These are phyloP conservation scores for Boletus pseudo-olivaceus DNA, from an alignment of 768 basidiomycete species.

Conservation along the genomic window DNA sequence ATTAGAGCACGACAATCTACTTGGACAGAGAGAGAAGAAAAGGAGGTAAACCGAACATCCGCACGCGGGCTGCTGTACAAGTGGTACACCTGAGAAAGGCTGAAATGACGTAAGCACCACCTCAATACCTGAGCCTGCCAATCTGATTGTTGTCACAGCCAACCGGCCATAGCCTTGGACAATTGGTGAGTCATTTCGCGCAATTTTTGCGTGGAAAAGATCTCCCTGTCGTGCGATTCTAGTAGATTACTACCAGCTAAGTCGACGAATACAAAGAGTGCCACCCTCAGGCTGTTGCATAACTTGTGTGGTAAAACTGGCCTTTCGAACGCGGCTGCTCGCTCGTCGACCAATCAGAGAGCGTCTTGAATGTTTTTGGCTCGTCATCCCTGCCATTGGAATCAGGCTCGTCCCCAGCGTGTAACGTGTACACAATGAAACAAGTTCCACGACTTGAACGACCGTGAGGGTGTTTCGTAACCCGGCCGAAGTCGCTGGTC, in stretches of 20 bases:
- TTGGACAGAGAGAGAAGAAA: slow-evolving; percentile 7
- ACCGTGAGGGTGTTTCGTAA: neutral
- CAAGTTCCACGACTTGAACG: neutral
- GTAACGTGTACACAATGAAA: neutral
- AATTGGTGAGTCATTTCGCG: slow-evolving; percentile 5
- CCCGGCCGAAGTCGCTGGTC: neutral
- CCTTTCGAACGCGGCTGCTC: neutral
- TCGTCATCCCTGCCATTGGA: neutral
- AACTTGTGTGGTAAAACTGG: neutral
- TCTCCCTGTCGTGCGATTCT: neutral
- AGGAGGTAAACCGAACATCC: slow-evolving; percentile 23
- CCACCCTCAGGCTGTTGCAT: neutral
- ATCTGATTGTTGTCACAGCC: slow-evolving; percentile 7
- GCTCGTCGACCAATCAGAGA: neutral
- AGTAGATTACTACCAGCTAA: neutral
- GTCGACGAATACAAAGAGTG: too few relatives aligned
- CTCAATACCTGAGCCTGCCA: slow-evolving; percentile 14
- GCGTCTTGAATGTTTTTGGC: neutral
- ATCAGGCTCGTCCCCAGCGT: neutral
- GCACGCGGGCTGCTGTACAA: slow-evolving; percentile 13
- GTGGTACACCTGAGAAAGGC: slow-evolving; percentile 14
- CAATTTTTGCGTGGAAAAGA: neutral
- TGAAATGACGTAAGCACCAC: slow-evolving; percentile 24
- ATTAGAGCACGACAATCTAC: slow-evolving; percentile 30
- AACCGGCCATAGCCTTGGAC: neutral